Base-by-base conservation (phyloP, 176 grass and related monocot species). In the Phoenix roebelenii region DNA sequence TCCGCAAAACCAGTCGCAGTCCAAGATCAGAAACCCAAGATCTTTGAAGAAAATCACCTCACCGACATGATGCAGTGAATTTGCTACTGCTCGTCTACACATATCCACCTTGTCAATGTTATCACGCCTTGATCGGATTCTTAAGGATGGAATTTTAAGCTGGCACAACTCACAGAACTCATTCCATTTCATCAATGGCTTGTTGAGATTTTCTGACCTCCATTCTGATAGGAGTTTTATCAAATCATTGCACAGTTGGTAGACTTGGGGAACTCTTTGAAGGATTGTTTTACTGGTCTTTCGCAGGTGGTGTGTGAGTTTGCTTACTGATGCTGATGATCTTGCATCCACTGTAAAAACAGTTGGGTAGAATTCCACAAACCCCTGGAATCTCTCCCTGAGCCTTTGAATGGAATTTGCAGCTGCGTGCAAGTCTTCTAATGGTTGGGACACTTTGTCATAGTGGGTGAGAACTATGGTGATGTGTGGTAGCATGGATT, bases 121-220 rank as follows among this genome's bases (percentile, higher is more conserved):
- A 79, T 88, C 79, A 55, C 57, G 72, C 72, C 87, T 85, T 7
- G 93, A 88, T 80, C 73, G 77, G 65, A 97, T 62, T 75, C 81
- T 85, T 70, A 97, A 56, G 1, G 10, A 22, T 60, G 81, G 75
- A 72, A 85, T 25, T 51, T 83, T 97, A 54, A 97, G 63, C 63
- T 91, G 87, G 52, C 93, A 97, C 73, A 97, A 63, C 53, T 97
- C 81, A 15, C 87, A 64, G 59, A 88, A 97, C 54, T 91, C 87
- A 29, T 66, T 82, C 93, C 87, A 97, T 80, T 25, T 85, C 55
- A 97, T 76, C 54, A 68, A 63, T 49, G 73, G 55, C 73, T 82
- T 91, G 18, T 58, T 60, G n/a, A 22, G 73, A 25, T 97, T 90
- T 58, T 71, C 84, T 54, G 75, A 78, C 20, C 80, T 87, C 83